Base-by-base conservation (phyloP, 2,329 filamentous ascomycete species). In the Fusarium pilosicola region DNA sequence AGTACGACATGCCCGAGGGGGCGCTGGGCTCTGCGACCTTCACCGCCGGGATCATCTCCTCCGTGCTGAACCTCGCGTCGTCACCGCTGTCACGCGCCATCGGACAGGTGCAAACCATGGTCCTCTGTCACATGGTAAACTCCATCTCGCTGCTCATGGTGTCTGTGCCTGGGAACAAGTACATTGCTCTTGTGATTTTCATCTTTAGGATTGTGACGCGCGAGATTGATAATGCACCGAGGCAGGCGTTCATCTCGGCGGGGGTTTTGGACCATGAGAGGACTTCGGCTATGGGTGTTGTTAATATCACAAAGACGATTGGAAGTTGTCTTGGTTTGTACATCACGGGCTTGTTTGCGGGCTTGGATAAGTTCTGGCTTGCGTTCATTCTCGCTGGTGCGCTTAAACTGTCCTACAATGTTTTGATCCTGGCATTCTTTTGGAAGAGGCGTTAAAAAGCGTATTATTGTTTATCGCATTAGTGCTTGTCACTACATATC, bases 261-360 rank as follows among this genome's bases (percentile, higher is more conserved):
- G 70, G 72, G 1, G 74, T 76, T 6, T 30, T 76, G 11, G 74
- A 76, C 6, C 54, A 62, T 3, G 74, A 76, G 20, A 71, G 74
- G 10, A 76, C 74, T 7, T 75, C 74, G 2, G 74, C 74, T 2
- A 74, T 76, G 74, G 74, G 74, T 5, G 74, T 76, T 6, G 52
- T 76, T 0, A 76, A 76, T 18, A 76, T 76, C n/a, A 73, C 76
- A 14, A 76, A 76, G 55, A 76, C 74, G 3, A 59, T 75, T 18
- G 74, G 74, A 12, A 74, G 70, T 22, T 75, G 74, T n/a, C 20
- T 75, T 4, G 74, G 74, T 4, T 24, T 76, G 20, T 76, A 76
- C 4, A n/a, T 71, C 1, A 76, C 74, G 0, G 74, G 74, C 1
- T 22, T 75, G 15, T 76, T 76, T 41, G 74, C 74, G 0, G 74